Conservation (phyloP, 2,329 filamentous ascomycete species). For the Fusarium xyrophilum region DNA sequence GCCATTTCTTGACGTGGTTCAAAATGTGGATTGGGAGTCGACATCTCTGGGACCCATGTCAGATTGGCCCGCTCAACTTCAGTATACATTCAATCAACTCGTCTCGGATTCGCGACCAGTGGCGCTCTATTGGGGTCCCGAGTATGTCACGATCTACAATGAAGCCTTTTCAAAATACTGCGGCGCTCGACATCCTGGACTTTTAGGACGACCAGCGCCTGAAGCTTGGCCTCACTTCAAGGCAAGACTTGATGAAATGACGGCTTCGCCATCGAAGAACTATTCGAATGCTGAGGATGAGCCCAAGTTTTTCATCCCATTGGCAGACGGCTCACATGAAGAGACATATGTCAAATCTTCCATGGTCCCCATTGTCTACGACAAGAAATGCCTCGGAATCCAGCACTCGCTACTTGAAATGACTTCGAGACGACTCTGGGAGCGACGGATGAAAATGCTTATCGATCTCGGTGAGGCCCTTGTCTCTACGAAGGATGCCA, state of each 20-base stretch:
- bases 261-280: slow-evolving; percentile 40
- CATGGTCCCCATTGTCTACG: slow-evolving; percentile 54
- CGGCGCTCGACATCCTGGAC: slow-evolving; percentile 67
- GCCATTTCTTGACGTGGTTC: slow-evolving; percentile 50
- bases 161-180: slow-evolving; percentile 69
- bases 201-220: slow-evolving; percentile 67
- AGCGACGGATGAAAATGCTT: slow-evolving; percentile 57
- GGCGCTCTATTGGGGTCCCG: slow-evolving; percentile 69
- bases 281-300: slow-evolving; percentile 52
- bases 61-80: slow-evolving; percentile 55
- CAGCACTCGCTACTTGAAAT: slow-evolving; percentile 57
- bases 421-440: slow-evolving; percentile 56
- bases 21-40: slow-evolving; percentile 55
- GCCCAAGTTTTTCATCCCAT: slow-evolving; percentile 55
- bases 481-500: slow-evolving; percentile 52
- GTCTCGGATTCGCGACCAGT: slow-evolving; percentile 57
- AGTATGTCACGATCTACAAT: slow-evolving; percentile 71
- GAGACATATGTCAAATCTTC: slow-evolving; percentile 59
- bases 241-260: slow-evolving; percentile 47
- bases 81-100: slow-evolving; percentile 53
- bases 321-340: slow-evolving; percentile 50
- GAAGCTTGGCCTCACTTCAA: slow-evolving; percentile 66
- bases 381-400: slow-evolving; percentile 53
- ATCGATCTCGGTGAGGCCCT: slow-evolving; percentile 56
- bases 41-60: slow-evolving; percentile 57